Evolutionary conservation across 2,329 filamentous ascomycete genomes (phyloP).

Genomic region (Phialophora macrospora): DNA sequence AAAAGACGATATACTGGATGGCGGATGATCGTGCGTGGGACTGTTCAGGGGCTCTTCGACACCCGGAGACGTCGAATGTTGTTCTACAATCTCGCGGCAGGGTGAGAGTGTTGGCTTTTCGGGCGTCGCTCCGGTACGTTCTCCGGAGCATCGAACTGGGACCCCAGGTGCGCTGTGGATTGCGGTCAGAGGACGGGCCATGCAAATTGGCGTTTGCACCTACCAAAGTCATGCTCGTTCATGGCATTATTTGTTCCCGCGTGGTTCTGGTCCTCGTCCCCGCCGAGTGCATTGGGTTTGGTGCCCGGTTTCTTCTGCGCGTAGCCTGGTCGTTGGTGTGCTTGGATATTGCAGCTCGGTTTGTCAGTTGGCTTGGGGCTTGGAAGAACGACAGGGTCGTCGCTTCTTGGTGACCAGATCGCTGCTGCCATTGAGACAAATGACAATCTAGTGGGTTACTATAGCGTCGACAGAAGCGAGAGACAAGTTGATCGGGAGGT

Average conservation of each 20-base stretch:
- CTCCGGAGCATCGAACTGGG: not conserved
- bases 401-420: not conserved
- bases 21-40: not conserved
- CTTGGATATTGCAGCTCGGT: not conserved
- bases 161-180: not conserved
- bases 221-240: slow-evolving; percentile 1
- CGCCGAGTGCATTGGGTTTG: not conserved
- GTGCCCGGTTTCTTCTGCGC: not conserved
- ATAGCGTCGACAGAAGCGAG: not conserved
- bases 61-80: not conserved
- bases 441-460: not conserved
- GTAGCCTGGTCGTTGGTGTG: not conserved
- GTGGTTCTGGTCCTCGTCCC: not conserved
- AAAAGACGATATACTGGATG: not conserved
- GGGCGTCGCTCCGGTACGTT: not conserved
- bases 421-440: not conserved
- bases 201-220: not conserved
- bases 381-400: not conserved
- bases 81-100: not conserved
- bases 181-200: not conserved
- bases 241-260: not conserved
- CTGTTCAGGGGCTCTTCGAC: not conserved
- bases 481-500: not conserved
- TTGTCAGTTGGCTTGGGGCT: not conserved
- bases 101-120: not conserved